These are phyloP conservation scores for Umbilicus rupestris DNA, from an alignment of 164 flowering plant genomes.

Conservation along the genomic window DNA sequence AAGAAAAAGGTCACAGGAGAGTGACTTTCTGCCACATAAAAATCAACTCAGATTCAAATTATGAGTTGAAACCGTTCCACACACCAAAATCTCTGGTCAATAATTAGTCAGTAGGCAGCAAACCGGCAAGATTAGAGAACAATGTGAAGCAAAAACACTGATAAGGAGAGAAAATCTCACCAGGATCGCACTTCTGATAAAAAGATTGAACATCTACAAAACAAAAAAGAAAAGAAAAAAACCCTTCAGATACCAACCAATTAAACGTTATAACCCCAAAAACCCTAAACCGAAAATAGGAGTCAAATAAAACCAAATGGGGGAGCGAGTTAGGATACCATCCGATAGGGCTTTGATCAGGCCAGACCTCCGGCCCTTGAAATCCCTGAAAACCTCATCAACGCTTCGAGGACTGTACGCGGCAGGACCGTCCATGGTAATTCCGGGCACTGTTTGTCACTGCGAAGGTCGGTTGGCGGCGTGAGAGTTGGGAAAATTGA, in stretches of 20 bases:
- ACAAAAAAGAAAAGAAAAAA: constrained; percentile 6
- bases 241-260: neutral
- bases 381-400: constrained; percentile 46
- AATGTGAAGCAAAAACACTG: neutral
- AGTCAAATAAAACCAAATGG: neutral
- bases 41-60: too few relatives aligned
- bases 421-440: constrained; percentile 28
- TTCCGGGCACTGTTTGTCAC: neutral
- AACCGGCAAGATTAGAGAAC: too few relatives aligned
- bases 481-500: neutral
- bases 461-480: neutral
- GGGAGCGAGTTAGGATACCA: constrained; percentile 21
- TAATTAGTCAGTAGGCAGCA: too few relatives aligned
- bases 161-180: constrained; percentile 33
- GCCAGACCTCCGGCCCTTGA: constrained; percentile 44
- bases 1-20: too few relatives aligned
- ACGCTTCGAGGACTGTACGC: constrained; percentile 35
- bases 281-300: constrained; percentile 8
- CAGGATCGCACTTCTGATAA: constrained; percentile 53
- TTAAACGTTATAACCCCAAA: neutral
- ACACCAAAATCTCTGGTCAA: too few relatives aligned
- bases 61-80: too few relatives aligned
- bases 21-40: too few relatives aligned
- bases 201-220: constrained; percentile 51
- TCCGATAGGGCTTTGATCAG: constrained; percentile 43